These are phyloP conservation scores for Neonectria magnoliae DNA, from an alignment of 2,329 filamentous ascomycete species.

Conservation along the genomic window DNA sequence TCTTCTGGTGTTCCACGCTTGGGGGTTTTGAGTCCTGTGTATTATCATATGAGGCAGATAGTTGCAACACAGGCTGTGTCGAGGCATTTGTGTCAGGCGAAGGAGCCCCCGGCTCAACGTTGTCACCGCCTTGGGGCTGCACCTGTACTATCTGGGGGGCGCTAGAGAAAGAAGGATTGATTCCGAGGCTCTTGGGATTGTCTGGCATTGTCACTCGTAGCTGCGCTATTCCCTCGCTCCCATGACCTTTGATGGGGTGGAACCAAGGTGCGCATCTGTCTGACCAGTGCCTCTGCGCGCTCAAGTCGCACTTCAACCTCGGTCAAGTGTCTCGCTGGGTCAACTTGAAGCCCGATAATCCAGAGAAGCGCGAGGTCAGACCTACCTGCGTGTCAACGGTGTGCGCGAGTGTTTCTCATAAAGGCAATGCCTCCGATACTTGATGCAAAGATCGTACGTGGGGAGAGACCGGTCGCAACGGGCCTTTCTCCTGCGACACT, in stretches of 20 bases:
- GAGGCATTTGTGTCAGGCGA: neutral
- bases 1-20: constrained; percentile 33
- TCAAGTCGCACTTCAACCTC: constrained; percentile 56
- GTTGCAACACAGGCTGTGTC: neutral
- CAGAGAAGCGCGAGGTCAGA: neutral
- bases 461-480: constrained; percentile 52
- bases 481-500: constrained; percentile 53
- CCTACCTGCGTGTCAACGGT: constrained; percentile 57
- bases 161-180: constrained; percentile 29
- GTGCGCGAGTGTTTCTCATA: constrained; percentile 60
- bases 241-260: constrained; percentile 39
- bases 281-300: constrained; percentile 45
- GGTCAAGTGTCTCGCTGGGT: constrained; percentile 49
- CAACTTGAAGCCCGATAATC: constrained; percentile 5
- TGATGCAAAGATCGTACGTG: constrained; percentile 52
- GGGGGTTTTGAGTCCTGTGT: constrained; percentile 10
- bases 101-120: neutral
- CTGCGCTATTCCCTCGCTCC: constrained; percentile 13
- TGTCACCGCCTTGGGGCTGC: neutral
- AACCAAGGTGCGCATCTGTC: constrained; percentile 43
- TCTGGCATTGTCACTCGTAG: neutral
- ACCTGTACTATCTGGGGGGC: neutral
- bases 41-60: neutral
- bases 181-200: neutral
- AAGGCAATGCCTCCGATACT: constrained; percentile 56